phyloP scores from a whole-genome alignment of 805 yeast species.

The Brettanomyces naardenensis region DNA sequence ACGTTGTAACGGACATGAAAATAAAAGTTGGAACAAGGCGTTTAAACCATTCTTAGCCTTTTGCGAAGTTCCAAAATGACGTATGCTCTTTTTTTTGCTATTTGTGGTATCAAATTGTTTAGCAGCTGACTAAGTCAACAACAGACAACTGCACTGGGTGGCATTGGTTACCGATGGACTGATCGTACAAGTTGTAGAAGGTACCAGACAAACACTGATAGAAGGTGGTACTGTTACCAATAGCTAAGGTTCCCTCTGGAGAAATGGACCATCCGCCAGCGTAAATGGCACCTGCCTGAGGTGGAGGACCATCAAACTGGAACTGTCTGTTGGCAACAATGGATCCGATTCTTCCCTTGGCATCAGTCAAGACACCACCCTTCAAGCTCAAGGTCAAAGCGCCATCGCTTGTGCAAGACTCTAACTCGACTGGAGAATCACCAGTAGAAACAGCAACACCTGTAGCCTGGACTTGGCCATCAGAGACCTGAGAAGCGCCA shows the following conservation, averaged over 20 bases:
- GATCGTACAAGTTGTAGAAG: constrained; percentile 52
- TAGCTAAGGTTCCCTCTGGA: constrained; percentile 38
- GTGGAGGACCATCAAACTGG: constrained; percentile 62
- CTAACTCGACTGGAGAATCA: constrained; percentile 16
- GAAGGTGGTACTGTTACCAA: constrained; percentile 42
- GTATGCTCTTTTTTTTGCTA: too few relatives aligned
- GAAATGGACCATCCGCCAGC: constrained; percentile 47
- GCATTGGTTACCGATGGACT: constrained; percentile 39
- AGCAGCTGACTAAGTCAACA: constrained; percentile 34
- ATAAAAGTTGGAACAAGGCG: too few relatives aligned
- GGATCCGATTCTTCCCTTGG: constrained; percentile 46
- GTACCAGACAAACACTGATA: constrained; percentile 48
- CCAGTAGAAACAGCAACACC: constrained; percentile 22
- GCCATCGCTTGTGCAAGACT: constrained; percentile 28
- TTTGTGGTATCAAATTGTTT: too few relatives aligned
- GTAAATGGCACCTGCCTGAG: constrained; percentile 49
- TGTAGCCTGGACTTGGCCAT: constrained; percentile 23
- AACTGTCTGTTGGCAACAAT: constrained; percentile 58
- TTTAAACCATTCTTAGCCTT: too few relatives aligned
- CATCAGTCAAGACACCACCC: constrained; percentile 35
- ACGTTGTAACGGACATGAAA: too few relatives aligned
- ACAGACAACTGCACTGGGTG: constrained; percentile 35
- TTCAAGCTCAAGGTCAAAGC: constrained; percentile 38
- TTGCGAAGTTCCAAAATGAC: too few relatives aligned
- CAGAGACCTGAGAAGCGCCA: constrained; percentile 27